Base-by-base conservation (phyloP, 2,329 filamentous ascomycete species). In the Neonectria coccinea region DNA sequence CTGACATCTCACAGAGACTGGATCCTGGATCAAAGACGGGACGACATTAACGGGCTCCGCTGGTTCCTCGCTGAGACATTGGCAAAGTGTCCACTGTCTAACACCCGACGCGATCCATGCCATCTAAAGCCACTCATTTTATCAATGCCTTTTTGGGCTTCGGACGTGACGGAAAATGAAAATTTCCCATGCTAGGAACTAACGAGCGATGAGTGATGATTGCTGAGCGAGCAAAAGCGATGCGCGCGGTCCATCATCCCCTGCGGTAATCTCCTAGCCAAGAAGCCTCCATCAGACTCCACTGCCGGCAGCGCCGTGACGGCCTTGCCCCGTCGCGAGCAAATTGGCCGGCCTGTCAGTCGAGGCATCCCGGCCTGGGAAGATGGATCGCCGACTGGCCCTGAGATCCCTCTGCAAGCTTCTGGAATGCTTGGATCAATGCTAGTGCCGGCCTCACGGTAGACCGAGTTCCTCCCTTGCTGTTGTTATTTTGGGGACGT, bases 371-470 rank as follows among this genome's bases (percentile, higher is more conserved):
- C 62, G 64, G 67, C 62, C 58, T 47, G 65, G 70, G 36, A 42
- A 20, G 39, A 42, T n/a, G n/a, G 39, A 60, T 66, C 56, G 63
- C 25, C 39, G 31, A 50, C 53, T 47, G 57, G 60, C 57, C 57
- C 50, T 54, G 47, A 51, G 56, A 58, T 64, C 56, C 42, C 56
- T 64, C 48, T 51, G 60, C 54, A 62, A 44, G 60, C 70, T 73
- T 70, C 67, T 72, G 72, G 72, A 73, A 73, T 73, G 69, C 41
- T 51, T 55, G 55, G 51, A 59, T 39, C 45, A 53, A 47, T 60
- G 65, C 66, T 72, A 70, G 70, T 60, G 62, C 36, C 14, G 39
- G 25, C 29, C 16, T 54, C 31, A 12, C 16, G 14, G 9, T 16
- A 33, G 14, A 25, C 47, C 47, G 39, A 57, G 56, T 29, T 57